phyloP scores from a whole-genome alignment of 1,139 yeast species.

The Debaryomyces nepalensis region DNA sequence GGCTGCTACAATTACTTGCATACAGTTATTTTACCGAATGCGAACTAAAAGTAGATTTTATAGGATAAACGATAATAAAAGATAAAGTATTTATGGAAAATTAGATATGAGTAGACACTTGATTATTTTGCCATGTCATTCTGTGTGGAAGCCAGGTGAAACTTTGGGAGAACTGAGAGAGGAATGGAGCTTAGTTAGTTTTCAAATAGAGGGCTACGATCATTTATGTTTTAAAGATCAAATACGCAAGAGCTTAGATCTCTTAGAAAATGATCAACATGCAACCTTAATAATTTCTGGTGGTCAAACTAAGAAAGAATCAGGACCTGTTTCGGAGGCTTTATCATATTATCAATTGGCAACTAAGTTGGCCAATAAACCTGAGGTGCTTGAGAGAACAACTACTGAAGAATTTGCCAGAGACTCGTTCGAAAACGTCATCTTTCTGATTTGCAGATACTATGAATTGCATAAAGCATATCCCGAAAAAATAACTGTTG shows the following conservation, averaged over 20 bases:
- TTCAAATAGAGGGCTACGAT: slow-evolving; percentile 71
- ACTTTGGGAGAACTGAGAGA: slow-evolving; percentile 40
- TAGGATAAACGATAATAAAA: too few relatives aligned
- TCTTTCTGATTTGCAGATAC: slow-evolving; percentile 65
- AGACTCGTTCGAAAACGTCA: slow-evolving; percentile 80
- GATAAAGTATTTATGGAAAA: too few relatives aligned
- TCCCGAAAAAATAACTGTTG: slow-evolving; percentile 59
- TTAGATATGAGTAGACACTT: slow-evolving; percentile 23
- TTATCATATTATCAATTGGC: slow-evolving; percentile 56
- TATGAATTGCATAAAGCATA: slow-evolving; percentile 49
- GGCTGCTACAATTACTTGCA: slow-evolving; percentile 61
- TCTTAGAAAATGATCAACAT: slow-evolving; percentile 33
- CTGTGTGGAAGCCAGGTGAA: slow-evolving; percentile 56
- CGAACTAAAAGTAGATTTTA: slow-evolving; percentile 8
- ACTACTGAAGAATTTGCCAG: slow-evolving; percentile 71
- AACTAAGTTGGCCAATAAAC: slow-evolving; percentile 16
- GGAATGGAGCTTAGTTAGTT: slow-evolving; percentile 70
- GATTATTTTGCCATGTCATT: slow-evolving; percentile 70
- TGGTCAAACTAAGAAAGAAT: slow-evolving; percentile 65
- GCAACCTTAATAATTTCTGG: slow-evolving; percentile 64
- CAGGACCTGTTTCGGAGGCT: slow-evolving; percentile 65
- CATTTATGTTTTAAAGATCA: slow-evolving; percentile 72
- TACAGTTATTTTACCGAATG: slow-evolving; percentile 19
- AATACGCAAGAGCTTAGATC: slow-evolving; percentile 42
- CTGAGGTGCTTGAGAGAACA: slow-evolving; percentile 30